These are phyloP conservation scores for Acanthamoeba castellanii DNA, from an alignment of 208 protist species.

Conservation along the genomic window DNA sequence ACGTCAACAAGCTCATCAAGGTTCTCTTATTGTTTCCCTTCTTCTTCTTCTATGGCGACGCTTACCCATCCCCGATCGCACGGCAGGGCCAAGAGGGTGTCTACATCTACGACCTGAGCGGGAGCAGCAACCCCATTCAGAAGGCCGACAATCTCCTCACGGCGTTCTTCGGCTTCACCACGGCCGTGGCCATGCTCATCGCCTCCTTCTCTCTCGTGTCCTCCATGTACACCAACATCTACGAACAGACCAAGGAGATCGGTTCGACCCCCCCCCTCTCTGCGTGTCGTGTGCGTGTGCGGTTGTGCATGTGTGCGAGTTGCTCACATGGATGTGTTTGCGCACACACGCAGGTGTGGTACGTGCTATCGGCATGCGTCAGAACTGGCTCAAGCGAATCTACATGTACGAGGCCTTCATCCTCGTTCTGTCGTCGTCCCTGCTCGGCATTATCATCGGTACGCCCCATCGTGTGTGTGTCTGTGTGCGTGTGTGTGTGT, in stretches of 20 bases:
- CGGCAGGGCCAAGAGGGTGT: not conserved
- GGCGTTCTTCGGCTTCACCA: conserved; percentile 94
- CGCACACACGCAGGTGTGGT: conserved; percentile 44
- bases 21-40: not conserved
- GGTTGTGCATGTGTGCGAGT: too few species aligned
- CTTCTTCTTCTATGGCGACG: not conserved
- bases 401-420: conserved; percentile 97
- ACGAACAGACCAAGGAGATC: conserved; percentile 96
- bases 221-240: conserved; percentile 94
- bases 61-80: too few species aligned
- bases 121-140: conserved; percentile 75
- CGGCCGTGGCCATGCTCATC: conserved; percentile 93
- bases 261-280: conserved; percentile 91
- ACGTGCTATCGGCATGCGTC: conserved; percentile 59
- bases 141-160: conserved; percentile 90
- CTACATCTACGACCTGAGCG: conserved; percentile 78
- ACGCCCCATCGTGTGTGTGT: not conserved
- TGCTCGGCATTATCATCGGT: conserved; percentile 94
- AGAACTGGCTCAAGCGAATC: conserved; percentile 89
- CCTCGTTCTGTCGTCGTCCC: conserved; percentile 92
- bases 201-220: conserved; percentile 96
- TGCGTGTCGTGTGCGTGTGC: conserved; percentile 76
- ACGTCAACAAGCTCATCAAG: conserved; percentile 12
- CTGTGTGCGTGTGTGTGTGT: not conserved
- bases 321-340: too few species aligned